Percentiles rank a stretch among this genome's conserved stretches.
These are phyloP conservation scores for Adansonia madagascariensis DNA, from an alignment of 441 rosid species.

Conservation along the genomic window DNA sequence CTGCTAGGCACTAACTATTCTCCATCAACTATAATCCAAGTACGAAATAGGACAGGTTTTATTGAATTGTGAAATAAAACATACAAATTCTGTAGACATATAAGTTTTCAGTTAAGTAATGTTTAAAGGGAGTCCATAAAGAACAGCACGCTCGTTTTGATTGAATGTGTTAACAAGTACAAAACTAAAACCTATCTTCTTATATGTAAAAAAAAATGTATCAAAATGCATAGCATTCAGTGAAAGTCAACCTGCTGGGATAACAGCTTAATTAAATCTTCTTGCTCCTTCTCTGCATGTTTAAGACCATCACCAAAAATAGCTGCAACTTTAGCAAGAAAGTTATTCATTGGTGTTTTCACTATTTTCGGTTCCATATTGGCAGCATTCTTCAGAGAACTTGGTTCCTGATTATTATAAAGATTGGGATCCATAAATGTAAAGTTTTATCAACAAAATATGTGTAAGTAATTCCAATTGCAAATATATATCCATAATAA, in stretches of 20 bases:
- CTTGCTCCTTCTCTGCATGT: slow-evolving; percentile 85
- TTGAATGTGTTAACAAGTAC: not conserved
- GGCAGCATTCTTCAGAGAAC: slow-evolving; percentile 79
- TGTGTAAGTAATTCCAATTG: not conserved
- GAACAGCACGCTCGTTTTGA: not conserved
- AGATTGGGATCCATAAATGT: slow-evolving; percentile 17
- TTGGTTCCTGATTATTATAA: slow-evolving; percentile 65
- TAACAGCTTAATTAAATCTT: slow-evolving; percentile 31
- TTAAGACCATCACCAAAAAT: slow-evolving; percentile 86
- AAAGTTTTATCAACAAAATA: slow-evolving; percentile 5
- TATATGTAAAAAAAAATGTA: not conserved
- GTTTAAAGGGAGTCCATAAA: not conserved
- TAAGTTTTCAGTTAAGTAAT: not conserved
- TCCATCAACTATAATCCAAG: slow-evolving; percentile 9
- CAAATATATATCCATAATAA: not conserved
- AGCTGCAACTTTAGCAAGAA: slow-evolving; percentile 84
- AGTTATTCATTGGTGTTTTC: slow-evolving; percentile 61
- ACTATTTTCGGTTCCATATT: slow-evolving; percentile 77
- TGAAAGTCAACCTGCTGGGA: slow-evolving; percentile 23
- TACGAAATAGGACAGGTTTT: not conserved
- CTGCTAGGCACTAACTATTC: not conserved
- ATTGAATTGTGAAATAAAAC: not conserved
- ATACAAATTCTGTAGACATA: not conserved
- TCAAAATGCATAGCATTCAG: not conserved
- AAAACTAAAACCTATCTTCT: not conserved